phyloP scores from a whole-genome alignment of 31 red algal genomes.

The Odonthalia washingtoniensis region DNA sequence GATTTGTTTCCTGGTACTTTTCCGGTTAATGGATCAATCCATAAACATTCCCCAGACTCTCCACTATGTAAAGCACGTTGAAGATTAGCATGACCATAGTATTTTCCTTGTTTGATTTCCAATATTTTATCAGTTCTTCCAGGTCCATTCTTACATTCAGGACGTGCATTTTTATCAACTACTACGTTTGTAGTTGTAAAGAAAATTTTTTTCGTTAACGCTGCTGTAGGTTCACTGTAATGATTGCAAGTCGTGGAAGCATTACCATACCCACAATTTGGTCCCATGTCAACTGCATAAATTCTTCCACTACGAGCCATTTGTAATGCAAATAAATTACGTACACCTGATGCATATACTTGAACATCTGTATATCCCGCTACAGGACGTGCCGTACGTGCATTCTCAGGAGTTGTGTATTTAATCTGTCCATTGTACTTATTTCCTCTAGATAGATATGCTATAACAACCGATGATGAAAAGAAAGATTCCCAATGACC shows the following conservation, averaged over 20 bases:
- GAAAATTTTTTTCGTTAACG: not conserved
- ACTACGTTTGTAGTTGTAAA: not conserved
- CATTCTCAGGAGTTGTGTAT: conserved; percentile 39
- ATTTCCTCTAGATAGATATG: conserved; percentile 26
- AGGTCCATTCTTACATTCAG: conserved; percentile 11
- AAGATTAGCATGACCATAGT: conserved; percentile 73
- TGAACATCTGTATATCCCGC: conserved; percentile 57
- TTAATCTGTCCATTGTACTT: conserved; percentile 70
- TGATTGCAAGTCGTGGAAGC: conserved; percentile 54
- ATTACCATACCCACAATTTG: conserved; percentile 71
- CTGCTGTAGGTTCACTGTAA: conserved; percentile 20
- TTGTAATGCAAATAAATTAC: conserved; percentile 59
- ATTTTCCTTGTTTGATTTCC: conserved; percentile 52
- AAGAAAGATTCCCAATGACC: conserved; percentile 62
- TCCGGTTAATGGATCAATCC: conserved; percentile 57
- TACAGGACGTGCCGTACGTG: conserved; percentile 21
- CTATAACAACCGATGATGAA: conserved; percentile 66
- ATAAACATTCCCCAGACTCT: conserved; percentile 58
- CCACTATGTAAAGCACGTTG: conserved; percentile 27
- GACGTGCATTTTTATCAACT: conserved; percentile 37
- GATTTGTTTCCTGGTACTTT: conserved; percentile 21
- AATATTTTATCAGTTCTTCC: conserved; percentile 56
- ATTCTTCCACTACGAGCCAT: conserved; percentile 55
- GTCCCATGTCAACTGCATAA: conserved; percentile 69
- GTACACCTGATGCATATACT: conserved; percentile 57